A percentile compares a stretch with the other conserved stretches of the same genome.
These are phyloP conservation scores for Lentinula aciculospora DNA, from an alignment of 768 basidiomycete species.

Conservation along the genomic window DNA sequence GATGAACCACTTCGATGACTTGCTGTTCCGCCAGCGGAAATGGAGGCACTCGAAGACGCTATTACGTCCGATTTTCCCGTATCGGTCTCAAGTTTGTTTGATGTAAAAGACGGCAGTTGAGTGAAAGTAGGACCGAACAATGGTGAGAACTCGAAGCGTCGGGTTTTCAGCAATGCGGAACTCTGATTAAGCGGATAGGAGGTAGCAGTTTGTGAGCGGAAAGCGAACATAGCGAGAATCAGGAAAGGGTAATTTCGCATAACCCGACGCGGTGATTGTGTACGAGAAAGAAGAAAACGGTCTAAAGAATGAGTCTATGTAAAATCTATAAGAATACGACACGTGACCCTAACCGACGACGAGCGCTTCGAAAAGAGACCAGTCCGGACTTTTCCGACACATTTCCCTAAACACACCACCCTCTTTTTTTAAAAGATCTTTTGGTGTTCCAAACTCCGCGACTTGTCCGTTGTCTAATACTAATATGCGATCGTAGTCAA, in stretches of 20 bases:
- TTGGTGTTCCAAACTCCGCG: constrained; percentile 72
- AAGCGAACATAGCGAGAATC: background rate
- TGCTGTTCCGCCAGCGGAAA: background rate
- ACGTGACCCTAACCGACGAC: constrained; percentile 7
- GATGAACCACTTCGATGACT: background rate
- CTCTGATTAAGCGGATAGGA: background rate
- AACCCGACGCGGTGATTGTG: background rate
- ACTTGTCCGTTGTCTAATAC: constrained; percentile 65
- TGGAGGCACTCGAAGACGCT: background rate
- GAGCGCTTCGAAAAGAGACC: constrained; percentile 31
- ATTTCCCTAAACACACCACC: constrained; percentile 63
- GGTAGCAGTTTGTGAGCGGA: background rate
- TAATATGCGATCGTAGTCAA: constrained; percentile 70
- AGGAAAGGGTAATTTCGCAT: background rate
- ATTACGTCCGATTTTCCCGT: background rate
- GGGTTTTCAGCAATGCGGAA: background rate
- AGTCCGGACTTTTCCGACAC: constrained; percentile 58
- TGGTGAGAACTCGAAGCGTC: background rate
- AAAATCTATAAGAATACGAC: background rate
- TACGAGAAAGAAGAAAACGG: background rate
- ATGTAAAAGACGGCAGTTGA: background rate
- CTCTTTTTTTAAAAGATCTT: constrained; percentile 41
- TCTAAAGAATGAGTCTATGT: background rate
- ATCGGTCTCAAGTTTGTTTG: background rate
- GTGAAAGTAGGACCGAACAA: background rate